Percentiles rank a stretch among this genome's conserved stretches.
These are phyloP conservation scores for Grosmannia huntii DNA, from an alignment of 2,329 filamentous ascomycete genomes.

Conservation along the genomic window DNA sequence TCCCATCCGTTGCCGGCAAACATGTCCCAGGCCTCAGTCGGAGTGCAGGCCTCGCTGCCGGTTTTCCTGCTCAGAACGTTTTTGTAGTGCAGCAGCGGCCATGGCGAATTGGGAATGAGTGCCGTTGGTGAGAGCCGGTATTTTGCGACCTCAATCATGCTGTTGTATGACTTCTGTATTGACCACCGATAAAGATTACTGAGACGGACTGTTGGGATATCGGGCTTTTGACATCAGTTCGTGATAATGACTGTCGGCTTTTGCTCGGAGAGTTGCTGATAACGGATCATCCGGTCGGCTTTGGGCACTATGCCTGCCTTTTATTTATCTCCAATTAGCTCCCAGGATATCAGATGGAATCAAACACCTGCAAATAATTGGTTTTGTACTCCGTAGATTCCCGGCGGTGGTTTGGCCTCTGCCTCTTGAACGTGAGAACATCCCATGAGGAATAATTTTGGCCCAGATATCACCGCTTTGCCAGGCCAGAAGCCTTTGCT, in stretches of 20 bases:
- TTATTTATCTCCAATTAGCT: too few relatives aligned
- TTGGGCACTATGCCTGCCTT: too few relatives aligned
- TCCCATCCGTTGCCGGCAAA: background rate
- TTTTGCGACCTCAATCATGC: background rate
- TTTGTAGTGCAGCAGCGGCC: slow-evolving; percentile 1
- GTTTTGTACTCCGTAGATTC: too few relatives aligned
- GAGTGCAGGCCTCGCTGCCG: background rate
- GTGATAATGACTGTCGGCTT: background rate
- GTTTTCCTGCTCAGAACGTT: background rate
- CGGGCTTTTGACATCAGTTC: background rate
- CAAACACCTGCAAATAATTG: too few relatives aligned
- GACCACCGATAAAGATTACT: too few relatives aligned
- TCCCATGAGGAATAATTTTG: too few relatives aligned
- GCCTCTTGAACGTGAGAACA: too few relatives aligned
- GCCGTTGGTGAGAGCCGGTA: background rate
- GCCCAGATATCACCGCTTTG: too few relatives aligned
- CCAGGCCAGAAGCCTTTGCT: too few relatives aligned
- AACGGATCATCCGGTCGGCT: background rate
- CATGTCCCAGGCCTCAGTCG: background rate
- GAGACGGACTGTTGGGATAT: background rate
- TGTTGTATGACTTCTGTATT: background rate
- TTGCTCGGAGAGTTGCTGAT: background rate
- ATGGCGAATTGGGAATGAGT: slow-evolving; percentile 1
- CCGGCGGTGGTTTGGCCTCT: too few relatives aligned
- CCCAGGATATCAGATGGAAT: too few relatives aligned